Evolutionary conservation across 441 rosid species (phyloP).

Genomic region (California macrophylla): DNA sequence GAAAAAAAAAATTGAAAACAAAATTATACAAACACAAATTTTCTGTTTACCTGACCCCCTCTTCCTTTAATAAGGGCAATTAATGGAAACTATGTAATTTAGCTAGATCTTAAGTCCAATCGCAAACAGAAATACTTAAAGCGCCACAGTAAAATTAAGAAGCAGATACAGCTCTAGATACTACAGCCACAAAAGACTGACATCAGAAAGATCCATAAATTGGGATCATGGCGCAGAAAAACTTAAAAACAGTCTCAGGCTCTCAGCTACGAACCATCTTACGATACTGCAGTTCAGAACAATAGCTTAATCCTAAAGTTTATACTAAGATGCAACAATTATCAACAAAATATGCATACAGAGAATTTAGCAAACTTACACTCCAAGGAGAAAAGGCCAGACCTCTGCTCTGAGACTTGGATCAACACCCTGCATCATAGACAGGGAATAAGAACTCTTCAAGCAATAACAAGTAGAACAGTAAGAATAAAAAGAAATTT

Average conservation of each 20-base stretch:
- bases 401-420: constrained; percentile 4
- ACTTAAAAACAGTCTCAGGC: too few species aligned
- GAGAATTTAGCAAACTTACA: background rate
- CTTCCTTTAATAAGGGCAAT: background rate
- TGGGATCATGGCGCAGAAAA: background rate
- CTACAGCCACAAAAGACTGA: background rate
- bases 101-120: too few species aligned
- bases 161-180: background rate
- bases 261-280: background rate
- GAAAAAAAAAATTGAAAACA: too few species aligned
- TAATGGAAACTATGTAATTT: background rate
- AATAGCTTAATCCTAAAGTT: background rate
- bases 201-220: background rate
- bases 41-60: too few species aligned
- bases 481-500: too few species aligned
- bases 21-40: too few species aligned
- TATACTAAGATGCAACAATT: background rate
- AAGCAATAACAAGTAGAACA: background rate
- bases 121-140: too few species aligned
- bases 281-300: background rate
- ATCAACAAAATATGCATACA: background rate
- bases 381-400: constrained; percentile 2
- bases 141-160: background rate
- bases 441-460: background rate
- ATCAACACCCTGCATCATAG: background rate